These are phyloP conservation scores for Pseudotulostoma volvatum DNA, from an alignment of 495 filamentous ascomycete species.

Conservation along the genomic window DNA sequence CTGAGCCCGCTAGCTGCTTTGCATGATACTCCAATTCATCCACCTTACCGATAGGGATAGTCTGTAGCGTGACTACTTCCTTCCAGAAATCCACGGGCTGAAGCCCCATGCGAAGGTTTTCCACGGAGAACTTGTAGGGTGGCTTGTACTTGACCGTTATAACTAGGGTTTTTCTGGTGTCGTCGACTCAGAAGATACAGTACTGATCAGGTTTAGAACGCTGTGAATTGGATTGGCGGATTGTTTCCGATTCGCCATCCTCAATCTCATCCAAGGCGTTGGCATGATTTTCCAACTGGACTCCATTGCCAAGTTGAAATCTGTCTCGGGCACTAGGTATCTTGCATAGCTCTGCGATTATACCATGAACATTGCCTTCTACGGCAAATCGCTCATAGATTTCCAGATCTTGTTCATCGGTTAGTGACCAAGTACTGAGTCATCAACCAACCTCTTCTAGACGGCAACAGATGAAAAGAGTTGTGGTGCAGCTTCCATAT, in stretches of 20 bases:
- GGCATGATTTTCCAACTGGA: too few relatives aligned
- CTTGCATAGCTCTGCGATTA: too few relatives aligned
- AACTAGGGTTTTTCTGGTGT: conserved; percentile 10
- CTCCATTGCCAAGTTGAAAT: too few relatives aligned
- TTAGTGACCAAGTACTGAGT: too few relatives aligned
- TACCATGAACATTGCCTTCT: too few relatives aligned
- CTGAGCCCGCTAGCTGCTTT: conserved; percentile 8
- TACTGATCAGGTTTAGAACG: conserved; percentile 9
- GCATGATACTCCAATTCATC: conserved; percentile 13
- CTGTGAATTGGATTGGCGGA: conserved; percentile 2
- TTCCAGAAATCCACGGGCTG: conserved; percentile 11
- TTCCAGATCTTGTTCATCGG: neutral
- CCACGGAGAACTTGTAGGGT: conserved; percentile 20
- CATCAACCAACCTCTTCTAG: neutral
- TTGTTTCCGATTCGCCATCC: too few relatives aligned
- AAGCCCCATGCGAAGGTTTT: conserved; percentile 16
- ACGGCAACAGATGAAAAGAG: neutral
- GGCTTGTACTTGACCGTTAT: conserved; percentile 21
- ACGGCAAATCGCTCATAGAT: neutral
- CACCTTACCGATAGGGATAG: conserved; percentile 6
- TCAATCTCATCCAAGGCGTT: neutral
- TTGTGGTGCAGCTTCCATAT: neutral
- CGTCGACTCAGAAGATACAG: too few relatives aligned
- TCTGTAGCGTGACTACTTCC: conserved; percentile 8
- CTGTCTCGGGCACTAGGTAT: too few relatives aligned